Evolutionary conservation across 164 flowering plant species (phyloP).

Genomic region (Chloranthus sessilifolius): DNA sequence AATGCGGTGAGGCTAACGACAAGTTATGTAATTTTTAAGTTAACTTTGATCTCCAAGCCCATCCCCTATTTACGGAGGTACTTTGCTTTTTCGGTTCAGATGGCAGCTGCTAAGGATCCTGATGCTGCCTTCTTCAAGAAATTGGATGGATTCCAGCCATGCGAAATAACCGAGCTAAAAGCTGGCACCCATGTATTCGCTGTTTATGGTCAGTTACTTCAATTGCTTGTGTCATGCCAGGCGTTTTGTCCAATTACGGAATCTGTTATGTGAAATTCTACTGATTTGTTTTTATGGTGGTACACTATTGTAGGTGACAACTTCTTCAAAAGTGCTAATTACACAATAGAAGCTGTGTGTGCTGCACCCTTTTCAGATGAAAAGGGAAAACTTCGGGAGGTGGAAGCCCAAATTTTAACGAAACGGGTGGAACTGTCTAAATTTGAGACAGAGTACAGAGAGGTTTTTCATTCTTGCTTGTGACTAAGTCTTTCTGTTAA

Average conservation of each 20-base stretch:
- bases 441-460: slow-evolving; percentile 88
- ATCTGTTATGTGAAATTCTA: slow-evolving; percentile 4
- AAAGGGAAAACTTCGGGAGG: slow-evolving; percentile 64
- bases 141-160: slow-evolving; percentile 90
- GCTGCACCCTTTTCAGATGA: slow-evolving; percentile 71
- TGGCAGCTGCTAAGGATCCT: slow-evolving; percentile 82
- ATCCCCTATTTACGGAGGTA: background rate
- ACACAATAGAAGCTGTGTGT: slow-evolving; percentile 80
- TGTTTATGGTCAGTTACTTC: slow-evolving; percentile 71
- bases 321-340: slow-evolving; percentile 85
- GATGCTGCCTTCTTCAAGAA: slow-evolving; percentile 89
- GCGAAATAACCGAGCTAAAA: slow-evolving; percentile 88
- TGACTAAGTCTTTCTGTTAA: background rate
- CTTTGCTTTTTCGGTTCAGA: slow-evolving; percentile 29
- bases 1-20: slow-evolving; percentile 46
- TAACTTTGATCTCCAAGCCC: slow-evolving; percentile 1
- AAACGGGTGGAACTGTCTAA: slow-evolving; percentile 85
- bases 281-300: background rate
- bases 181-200: slow-evolving; percentile 95
- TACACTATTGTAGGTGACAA: slow-evolving; percentile 67
- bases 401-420: slow-evolving; percentile 77
- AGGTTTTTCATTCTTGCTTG: slow-evolving; percentile 33
- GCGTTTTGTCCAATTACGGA: background rate
- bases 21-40: background rate
- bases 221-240: background rate